Conservation (phyloP, 2,329 filamentous ascomycete species). For the Aspergillus brasiliensis region DNA sequence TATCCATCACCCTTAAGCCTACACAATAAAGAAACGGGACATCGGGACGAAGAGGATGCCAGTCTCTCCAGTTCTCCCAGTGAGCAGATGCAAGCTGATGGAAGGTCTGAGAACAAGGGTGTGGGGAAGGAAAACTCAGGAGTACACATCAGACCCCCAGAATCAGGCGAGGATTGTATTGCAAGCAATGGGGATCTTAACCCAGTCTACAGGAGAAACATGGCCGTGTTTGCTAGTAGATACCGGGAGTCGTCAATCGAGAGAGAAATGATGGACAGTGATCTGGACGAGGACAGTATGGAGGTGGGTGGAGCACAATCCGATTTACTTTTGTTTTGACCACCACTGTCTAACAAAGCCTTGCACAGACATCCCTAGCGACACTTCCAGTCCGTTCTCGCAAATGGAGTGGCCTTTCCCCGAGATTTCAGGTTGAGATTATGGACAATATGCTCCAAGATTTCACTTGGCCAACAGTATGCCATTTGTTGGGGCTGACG, state of each 20-base stretch:
- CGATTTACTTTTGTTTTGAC: not conserved
- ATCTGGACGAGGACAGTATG: conserved; percentile 10
- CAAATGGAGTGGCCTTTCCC: conserved; percentile 37
- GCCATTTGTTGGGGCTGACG: conserved; percentile 29
- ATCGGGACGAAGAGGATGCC: not conserved
- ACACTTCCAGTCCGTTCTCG: conserved; percentile 17
- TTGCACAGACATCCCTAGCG: not conserved
- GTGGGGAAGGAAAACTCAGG: conserved; percentile 1
- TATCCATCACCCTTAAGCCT: conserved; percentile 8
- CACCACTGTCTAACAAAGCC: not conserved
- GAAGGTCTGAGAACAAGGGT: not conserved
- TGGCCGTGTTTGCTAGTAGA: conserved; percentile 21
- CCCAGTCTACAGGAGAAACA: conserved; percentile 31
- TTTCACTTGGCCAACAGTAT: conserved; percentile 24
- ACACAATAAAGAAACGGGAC: not conserved
- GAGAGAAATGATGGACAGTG: conserved; percentile 25
- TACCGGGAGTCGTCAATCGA: conserved; percentile 3
- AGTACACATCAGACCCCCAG: conserved; percentile 15
- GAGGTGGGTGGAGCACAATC: conserved; percentile 10
- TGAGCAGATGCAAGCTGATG: not conserved
- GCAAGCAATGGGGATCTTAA: conserved; percentile 35
- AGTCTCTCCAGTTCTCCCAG: not conserved
- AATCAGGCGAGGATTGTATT: conserved; percentile 24
- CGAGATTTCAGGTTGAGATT: conserved; percentile 39
- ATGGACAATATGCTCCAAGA: conserved; percentile 32